Evolutionary conservation across 805 yeast genomes (phyloP).

Genomic region (Ogataea sp.): DNA sequence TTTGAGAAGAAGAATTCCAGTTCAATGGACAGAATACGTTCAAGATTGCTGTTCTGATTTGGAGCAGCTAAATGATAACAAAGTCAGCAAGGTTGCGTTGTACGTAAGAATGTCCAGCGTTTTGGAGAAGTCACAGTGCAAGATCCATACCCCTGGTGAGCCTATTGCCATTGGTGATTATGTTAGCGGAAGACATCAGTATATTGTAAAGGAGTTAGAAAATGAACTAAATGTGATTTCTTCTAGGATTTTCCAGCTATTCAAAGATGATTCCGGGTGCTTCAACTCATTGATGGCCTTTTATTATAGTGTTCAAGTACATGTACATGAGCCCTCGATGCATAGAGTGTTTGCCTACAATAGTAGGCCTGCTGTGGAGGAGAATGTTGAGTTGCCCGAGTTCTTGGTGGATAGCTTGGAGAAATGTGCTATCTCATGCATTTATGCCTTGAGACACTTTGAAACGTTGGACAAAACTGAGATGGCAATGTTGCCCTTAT

Average conservation of each 20-base stretch:
- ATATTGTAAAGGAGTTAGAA: conserved; percentile 42
- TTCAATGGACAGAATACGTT: conserved; percentile 57
- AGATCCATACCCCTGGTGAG: conserved; percentile 35
- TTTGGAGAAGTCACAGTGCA: conserved; percentile 53
- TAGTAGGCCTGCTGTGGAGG: conserved; percentile 2
- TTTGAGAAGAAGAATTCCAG: conserved; percentile 52
- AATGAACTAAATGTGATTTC: conserved; percentile 33
- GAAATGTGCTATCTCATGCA: conserved; percentile 46
- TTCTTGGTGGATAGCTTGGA: conserved; percentile 35
- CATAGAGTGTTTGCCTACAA: conserved; percentile 10
- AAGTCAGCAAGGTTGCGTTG: conserved; percentile 38
- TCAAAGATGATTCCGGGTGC: conserved; percentile 25
- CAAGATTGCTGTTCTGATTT: conserved; percentile 51
- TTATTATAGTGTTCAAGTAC: conserved; percentile 58
- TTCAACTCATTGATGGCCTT: conserved; percentile 35
- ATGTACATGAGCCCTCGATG: conserved; percentile 47
- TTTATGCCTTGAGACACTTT: conserved; percentile 41
- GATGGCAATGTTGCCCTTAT: conserved; percentile 50
- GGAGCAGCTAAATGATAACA: conserved; percentile 26
- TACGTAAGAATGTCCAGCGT: conserved; percentile 52
- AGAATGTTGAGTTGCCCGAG: conserved; percentile 9
- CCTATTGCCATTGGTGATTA: conserved; percentile 21
- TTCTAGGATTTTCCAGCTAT: conserved; percentile 24
- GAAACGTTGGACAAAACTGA: conserved; percentile 33
- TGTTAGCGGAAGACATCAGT: conserved; percentile 23